A percentile compares a stretch with the other conserved stretches of the same genome.
These are phyloP conservation scores for Rhexocercosporidium sp. DNA, from an alignment of 2,329 filamentous ascomycete species.

Conservation along the genomic window DNA sequence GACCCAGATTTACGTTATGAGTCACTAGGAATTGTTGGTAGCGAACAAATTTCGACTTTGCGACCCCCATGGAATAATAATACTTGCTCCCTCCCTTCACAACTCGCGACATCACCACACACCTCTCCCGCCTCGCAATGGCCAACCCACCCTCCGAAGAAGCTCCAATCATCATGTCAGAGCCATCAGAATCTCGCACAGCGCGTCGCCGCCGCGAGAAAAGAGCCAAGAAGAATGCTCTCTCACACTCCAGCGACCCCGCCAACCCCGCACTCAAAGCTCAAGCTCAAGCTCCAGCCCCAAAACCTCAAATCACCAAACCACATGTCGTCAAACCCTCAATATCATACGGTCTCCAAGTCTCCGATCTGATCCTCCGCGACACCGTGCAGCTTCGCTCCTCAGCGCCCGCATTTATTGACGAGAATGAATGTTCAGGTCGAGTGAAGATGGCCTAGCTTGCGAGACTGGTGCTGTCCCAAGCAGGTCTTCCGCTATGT, in stretches of 20 bases:
- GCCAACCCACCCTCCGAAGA: background rate
- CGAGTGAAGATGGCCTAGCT: background rate
- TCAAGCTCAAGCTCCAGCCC: background rate
- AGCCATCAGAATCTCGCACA: background rate
- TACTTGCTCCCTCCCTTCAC: background rate
- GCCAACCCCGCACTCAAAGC: background rate
- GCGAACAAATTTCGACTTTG: background rate
- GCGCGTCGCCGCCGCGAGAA: background rate
- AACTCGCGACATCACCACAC: background rate
- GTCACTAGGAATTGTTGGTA: background rate
- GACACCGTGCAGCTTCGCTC: background rate
- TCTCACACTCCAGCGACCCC: background rate
- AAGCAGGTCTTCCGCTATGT: background rate
- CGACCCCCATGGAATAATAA: background rate
- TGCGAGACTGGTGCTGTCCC: background rate
- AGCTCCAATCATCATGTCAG: background rate
- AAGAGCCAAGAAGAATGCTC: slow-evolving; percentile 4
- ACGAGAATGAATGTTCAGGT: background rate
- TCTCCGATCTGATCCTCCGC: slow-evolving; percentile 2
- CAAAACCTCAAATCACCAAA: slow-evolving; percentile 3
- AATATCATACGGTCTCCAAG: background rate
- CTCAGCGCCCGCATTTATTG: background rate
- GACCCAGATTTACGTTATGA: background rate
- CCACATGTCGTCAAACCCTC: background rate
- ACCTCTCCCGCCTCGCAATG: background rate